phyloP scores from a whole-genome alignment of 179 eudicot species.

The Beta lomatogona region DNA sequence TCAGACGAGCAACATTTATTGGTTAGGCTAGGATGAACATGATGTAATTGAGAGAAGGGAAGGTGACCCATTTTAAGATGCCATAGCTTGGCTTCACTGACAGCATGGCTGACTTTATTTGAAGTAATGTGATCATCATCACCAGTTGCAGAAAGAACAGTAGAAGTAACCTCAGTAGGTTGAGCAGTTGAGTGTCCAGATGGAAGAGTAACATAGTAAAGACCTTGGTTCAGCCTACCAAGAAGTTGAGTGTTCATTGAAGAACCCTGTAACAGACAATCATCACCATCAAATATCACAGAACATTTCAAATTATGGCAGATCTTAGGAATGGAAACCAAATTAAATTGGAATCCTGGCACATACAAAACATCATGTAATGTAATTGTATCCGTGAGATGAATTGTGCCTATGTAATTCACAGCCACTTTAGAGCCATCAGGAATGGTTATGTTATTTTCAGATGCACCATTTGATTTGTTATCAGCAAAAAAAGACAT shows the following conservation, averaged over 20 bases:
- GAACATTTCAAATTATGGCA: not conserved
- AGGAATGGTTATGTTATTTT: not conserved
- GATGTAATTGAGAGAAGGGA: not conserved
- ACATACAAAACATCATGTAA: slow-evolving; percentile 2
- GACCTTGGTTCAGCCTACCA: not conserved
- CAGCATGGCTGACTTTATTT: no score
- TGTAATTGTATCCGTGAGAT: not conserved
- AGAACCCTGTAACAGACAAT: not conserved
- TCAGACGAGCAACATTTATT: not conserved
- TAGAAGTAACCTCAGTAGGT: no score
- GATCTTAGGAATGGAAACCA: not conserved
- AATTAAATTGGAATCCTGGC: not conserved
- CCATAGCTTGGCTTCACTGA: not conserved
- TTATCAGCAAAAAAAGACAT: no score
- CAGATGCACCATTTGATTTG: not conserved
- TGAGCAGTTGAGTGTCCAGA: not conserved
- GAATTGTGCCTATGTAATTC: not conserved
- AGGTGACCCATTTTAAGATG: not conserved
- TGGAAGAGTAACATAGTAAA: not conserved
- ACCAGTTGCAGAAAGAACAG: no score
- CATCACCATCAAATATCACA: not conserved
- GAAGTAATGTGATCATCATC: no score
- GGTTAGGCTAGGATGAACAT: not conserved
- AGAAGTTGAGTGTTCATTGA: not conserved
- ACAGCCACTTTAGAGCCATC: not conserved